These are phyloP conservation scores for Azolla pinnata DNA, from an alignment of 75 land plant genomes.

Conservation along the genomic window DNA sequence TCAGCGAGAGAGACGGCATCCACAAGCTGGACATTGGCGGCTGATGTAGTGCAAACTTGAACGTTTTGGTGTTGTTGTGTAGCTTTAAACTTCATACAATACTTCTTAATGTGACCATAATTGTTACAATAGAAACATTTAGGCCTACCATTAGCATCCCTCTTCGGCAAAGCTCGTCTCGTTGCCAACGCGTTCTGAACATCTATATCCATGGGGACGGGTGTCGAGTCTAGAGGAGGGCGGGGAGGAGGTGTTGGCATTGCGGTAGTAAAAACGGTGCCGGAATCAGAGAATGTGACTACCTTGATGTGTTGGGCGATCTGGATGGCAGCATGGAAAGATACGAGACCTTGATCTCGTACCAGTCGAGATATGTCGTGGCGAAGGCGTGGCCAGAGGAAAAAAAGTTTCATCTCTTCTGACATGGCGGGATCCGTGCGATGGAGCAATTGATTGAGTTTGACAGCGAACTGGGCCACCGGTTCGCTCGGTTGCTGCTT, in stretches of 20 bases:
- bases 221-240: neutral
- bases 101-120: neutral
- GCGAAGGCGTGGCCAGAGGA: neutral
- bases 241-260: neutral
- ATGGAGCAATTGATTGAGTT: neutral
- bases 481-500: neutral
- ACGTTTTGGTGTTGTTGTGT: neutral
- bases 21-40: neutral
- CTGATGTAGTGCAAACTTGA: too few species aligned
- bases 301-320: neutral
- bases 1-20: neutral
- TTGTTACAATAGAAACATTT: neutral
- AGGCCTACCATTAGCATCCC: neutral
- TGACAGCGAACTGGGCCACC: neutral
- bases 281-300: neutral
- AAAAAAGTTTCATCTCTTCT: constrained; percentile 1
- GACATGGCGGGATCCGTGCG: neutral
- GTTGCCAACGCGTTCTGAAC: neutral
- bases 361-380: neutral
- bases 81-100: neutral
- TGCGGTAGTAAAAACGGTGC: neutral
- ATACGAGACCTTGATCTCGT: neutral
- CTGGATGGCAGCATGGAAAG: neutral
- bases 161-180: neutral
- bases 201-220: neutral